These are phyloP conservation scores for Athelia sp. DNA, from an alignment of 1,284 basidiomycete species.

Conservation along the genomic window DNA sequence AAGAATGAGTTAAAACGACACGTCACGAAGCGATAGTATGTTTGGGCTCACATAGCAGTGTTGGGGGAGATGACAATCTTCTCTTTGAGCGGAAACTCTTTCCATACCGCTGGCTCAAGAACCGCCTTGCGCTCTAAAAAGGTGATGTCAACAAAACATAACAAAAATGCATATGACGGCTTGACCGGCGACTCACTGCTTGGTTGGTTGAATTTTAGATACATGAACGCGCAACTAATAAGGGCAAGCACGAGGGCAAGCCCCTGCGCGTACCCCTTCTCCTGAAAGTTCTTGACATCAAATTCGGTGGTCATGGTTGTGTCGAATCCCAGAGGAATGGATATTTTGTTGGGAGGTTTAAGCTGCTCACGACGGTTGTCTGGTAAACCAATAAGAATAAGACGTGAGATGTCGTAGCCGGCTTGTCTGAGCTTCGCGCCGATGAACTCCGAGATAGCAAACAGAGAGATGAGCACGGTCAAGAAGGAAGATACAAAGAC, in stretches of 20 bases:
- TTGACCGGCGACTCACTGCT: conserved; percentile 19
- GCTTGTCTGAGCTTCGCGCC: conserved; percentile 40
- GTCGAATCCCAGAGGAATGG: conserved; percentile 16
- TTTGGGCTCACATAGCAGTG: conserved; percentile 74
- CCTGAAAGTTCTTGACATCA: conserved; percentile 10
- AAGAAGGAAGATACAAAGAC: conserved; percentile 50
- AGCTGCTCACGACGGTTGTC: conserved; percentile 14
- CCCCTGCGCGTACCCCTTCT: conserved; percentile 24
- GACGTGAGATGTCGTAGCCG: conserved; percentile 50
- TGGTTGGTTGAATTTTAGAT: conserved; percentile 27
- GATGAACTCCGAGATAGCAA: conserved; percentile 36
- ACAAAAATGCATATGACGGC: no score
- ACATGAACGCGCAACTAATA: conserved; percentile 29
- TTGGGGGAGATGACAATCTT: conserved; percentile 91
- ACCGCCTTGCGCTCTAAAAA: conserved; percentile 54
- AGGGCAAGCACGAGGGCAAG: conserved; percentile 32
- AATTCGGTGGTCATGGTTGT: conserved; percentile 6
- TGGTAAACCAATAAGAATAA: conserved; percentile 63
- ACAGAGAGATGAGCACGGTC: conserved; percentile 40
- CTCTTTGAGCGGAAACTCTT: conserved; percentile 76
- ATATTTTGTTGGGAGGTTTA: conserved; percentile 15
- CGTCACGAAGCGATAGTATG: conserved; percentile 3
- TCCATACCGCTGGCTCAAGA: conserved; percentile 74
- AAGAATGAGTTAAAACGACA: conserved; percentile 8
- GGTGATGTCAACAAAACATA: background rate